phyloP scores from a whole-genome alignment of 1,284 basidiomycete species.

The Entoloma clypeatum region DNA sequence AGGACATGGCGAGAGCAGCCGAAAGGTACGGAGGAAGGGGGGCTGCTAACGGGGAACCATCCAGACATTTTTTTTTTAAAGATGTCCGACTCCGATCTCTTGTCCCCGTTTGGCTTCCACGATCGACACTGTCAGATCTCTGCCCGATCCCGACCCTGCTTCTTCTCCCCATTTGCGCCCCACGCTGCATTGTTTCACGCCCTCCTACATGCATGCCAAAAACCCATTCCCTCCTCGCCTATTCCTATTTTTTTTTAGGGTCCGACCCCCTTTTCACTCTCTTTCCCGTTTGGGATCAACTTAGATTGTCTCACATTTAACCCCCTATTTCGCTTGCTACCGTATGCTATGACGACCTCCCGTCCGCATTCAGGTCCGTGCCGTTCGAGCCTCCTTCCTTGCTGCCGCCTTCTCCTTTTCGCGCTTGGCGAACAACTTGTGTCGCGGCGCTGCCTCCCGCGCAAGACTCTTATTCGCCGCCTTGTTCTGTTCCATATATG shows the following conservation, averaged over 20 bases:
- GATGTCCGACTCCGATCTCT: slow-evolving; percentile 28
- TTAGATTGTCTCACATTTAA: slow-evolving; percentile 17
- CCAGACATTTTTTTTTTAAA: slow-evolving; percentile 40
- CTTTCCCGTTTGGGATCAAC: slow-evolving; percentile 11
- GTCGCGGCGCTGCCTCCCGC: slow-evolving; percentile 58
- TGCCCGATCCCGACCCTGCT: no score
- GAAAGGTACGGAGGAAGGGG: slow-evolving; percentile 27
- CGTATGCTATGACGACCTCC: not conserved
- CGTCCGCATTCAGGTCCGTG: slow-evolving; percentile 16
- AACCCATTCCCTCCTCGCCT: no score
- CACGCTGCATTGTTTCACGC: slow-evolving; percentile 6
- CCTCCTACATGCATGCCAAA: slow-evolving; percentile 5
- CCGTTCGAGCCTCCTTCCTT: slow-evolving; percentile 25
- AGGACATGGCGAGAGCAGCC: slow-evolving; percentile 54
- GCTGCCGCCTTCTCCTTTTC: slow-evolving; percentile 39
- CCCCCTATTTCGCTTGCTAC: slow-evolving; percentile 6
- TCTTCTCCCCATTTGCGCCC: slow-evolving; percentile 4
- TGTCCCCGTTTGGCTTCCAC: slow-evolving; percentile 16
- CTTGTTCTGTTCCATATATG: slow-evolving; percentile 89
- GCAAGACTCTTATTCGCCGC: slow-evolving; percentile 83
- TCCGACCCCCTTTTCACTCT: slow-evolving; percentile 10
- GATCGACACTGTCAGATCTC: no score
- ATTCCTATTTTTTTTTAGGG: not conserved
- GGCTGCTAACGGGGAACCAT: slow-evolving; percentile 23
- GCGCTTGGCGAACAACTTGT: slow-evolving; percentile 81